These are phyloP conservation scores for Lineolata rhizophorae DNA, from an alignment of 495 filamentous ascomycete species.

Conservation along the genomic window DNA sequence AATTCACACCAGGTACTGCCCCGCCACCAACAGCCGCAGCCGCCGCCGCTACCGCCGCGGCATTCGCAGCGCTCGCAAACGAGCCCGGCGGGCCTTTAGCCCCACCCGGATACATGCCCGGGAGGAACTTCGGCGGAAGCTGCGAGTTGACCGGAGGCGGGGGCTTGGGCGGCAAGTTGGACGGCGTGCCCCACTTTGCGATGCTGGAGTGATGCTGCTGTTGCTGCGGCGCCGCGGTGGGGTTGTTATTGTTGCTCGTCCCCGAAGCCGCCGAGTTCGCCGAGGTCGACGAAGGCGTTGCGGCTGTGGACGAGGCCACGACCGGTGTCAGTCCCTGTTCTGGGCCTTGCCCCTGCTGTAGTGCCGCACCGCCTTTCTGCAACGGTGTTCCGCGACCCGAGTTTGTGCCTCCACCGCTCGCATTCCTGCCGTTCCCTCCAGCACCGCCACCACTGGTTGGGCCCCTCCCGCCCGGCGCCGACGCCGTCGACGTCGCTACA, in stretches of 20 bases:
- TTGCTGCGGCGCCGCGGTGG: slow-evolving; percentile 2
- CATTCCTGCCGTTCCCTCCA: too few species aligned
- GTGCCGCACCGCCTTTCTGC: too few species aligned
- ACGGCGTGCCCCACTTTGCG: slow-evolving; percentile 22
- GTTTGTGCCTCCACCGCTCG: neutral
- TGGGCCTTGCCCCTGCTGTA: too few species aligned
- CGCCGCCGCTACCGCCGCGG: neutral
- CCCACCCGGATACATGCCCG: neutral
- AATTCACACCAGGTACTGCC: neutral
- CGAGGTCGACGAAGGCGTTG: neutral
- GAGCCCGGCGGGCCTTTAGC: neutral
- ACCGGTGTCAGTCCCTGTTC: too few species aligned
- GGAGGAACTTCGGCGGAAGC: slow-evolving; percentile 11
- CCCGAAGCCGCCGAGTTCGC: neutral
- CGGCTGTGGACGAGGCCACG: too few species aligned
- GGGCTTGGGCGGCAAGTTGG: slow-evolving; percentile 22
- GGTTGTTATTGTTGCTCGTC: neutral
- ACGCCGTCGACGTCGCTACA: too few species aligned
- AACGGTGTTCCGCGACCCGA: neutral
- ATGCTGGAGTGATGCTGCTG: slow-evolving; percentile 10
- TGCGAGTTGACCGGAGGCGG: slow-evolving; percentile 14
- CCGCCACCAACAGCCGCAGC: neutral
- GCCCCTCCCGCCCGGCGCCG: too few species aligned
- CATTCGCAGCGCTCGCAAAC: neutral
- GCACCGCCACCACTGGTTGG: too few species aligned